A percentile compares a stretch with the other conserved stretches of the same genome.
Evolutionary conservation across 2,329 filamentous ascomycete genomes (phyloP).

Genomic region (Hymenoscyphus albidus): DNA sequence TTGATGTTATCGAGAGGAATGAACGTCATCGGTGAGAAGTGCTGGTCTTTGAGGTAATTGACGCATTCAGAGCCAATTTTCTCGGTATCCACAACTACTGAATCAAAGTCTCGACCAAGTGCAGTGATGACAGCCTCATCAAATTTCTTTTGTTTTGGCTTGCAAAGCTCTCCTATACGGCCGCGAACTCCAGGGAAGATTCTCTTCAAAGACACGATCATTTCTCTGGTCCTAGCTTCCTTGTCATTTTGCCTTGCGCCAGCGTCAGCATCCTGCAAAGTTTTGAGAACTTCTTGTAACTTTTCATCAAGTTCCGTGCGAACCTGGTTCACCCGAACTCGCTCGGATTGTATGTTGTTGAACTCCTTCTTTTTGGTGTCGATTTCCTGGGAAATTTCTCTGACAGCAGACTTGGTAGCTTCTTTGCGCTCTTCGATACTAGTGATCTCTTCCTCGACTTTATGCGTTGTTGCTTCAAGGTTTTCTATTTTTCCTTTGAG

Average conservation of each 20-base stretch:
- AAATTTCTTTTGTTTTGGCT: constrained; percentile 95
- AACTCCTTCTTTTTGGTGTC: constrained; percentile 86
- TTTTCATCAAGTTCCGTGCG: constrained; percentile 90
- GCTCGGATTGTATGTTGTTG: constrained; percentile 79
- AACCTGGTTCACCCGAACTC: constrained; percentile 74
- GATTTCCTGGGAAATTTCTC: constrained; percentile 71
- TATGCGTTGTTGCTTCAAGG: constrained; percentile 68
- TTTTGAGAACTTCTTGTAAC: constrained; percentile 73
- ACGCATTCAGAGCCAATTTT: constrained; percentile 94
- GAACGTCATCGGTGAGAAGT: constrained; percentile 84
- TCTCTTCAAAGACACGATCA: constrained; percentile 79
- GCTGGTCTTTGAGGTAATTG: constrained; percentile 86
- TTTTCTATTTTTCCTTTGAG: constrained; percentile 84
- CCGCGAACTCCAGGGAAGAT: constrained; percentile 91
- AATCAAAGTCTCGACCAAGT: constrained; percentile 88
- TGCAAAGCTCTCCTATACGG: constrained; percentile 85
- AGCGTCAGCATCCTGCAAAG: constrained; percentile 80
- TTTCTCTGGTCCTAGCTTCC: constrained; percentile 75
- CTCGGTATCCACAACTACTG: constrained; percentile 91
- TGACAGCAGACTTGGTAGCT: constrained; percentile 57
- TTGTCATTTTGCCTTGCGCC: constrained; percentile 81
- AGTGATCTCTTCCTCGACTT: constrained; percentile 66
- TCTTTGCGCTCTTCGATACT: constrained; percentile 66
- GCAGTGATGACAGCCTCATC: constrained; percentile 90
- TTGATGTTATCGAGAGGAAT: constrained; percentile 97